Conservation (phyloP, 805 yeast genomes). For the Kockiozyma suomiensis region DNA sequence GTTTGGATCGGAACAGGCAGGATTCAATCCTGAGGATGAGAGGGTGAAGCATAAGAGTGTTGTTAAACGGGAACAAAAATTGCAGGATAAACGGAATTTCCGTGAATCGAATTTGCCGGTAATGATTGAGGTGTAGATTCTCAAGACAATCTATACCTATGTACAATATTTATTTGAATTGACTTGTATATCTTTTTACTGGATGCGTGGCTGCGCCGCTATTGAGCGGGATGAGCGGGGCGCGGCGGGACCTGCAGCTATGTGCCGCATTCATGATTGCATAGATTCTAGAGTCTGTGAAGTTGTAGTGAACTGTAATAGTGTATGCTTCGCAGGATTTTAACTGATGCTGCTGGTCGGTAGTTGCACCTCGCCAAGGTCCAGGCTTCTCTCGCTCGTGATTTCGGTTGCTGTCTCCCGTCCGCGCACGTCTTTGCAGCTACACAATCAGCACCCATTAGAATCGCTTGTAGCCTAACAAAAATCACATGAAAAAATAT, state of each 20-base stretch:
- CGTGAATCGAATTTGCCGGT: constrained; percentile 5
- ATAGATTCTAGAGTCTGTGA: no score
- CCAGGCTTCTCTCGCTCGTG: constrained; percentile 2
- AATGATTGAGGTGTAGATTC: constrained; percentile 1
- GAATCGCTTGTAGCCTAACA: neutral
- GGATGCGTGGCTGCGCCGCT: no score
- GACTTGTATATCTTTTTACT: no score
- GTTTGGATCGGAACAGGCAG: constrained; percentile 83
- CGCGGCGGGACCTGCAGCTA: no score
- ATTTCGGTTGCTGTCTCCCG: constrained; percentile 4
- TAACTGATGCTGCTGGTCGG: neutral
- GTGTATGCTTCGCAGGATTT: neutral
- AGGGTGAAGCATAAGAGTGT: constrained; percentile 45
- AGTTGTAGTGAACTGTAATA: no score
- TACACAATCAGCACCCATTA: neutral
- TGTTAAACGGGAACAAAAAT: constrained; percentile 5
- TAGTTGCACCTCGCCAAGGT: neutral
- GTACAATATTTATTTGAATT: no score
- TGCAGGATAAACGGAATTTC: neutral
- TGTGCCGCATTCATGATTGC: neutral
- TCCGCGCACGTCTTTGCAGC: constrained; percentile 7
- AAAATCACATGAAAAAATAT: neutral
- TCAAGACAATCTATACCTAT: no score
- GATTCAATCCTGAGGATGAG: constrained; percentile 85
- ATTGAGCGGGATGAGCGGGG: no score